A percentile compares a stretch with the other conserved stretches of the same genome.
phyloP scores from a whole-genome alignment of 257 asterid genomes.

The Solanum infundibuliforme region DNA sequence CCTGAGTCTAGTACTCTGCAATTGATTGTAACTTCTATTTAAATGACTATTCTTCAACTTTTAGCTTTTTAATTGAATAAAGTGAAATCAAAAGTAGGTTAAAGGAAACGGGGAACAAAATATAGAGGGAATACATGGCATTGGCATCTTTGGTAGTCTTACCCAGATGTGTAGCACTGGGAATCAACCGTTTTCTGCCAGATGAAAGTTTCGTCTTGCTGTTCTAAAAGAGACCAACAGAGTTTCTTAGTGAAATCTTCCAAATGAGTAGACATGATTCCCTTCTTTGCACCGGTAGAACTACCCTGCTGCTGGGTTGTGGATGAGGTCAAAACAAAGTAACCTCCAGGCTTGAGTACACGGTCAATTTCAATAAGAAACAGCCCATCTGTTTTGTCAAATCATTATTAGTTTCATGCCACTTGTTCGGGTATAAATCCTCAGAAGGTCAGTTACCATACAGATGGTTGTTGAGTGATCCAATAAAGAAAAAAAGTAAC shows the following conservation, averaged over 20 bases:
- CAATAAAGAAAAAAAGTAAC: neutral
- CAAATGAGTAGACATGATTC: conserved; percentile 39
- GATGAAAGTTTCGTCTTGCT: conserved; percentile 72
- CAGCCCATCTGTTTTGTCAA: conserved; percentile 56
- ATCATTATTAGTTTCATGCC: conserved; percentile 13
- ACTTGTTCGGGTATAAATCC: neutral
- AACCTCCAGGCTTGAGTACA: conserved; percentile 93
- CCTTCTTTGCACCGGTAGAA: conserved; percentile 32
- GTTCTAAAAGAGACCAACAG: conserved; percentile 73
- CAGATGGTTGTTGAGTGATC: neutral
- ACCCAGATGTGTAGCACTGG: conserved; percentile 66
- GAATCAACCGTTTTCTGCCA: conserved; percentile 88
- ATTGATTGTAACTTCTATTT: neutral
- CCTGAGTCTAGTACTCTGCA: neutral
- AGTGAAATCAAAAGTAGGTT: neutral
- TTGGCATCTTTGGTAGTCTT: conserved; percentile 12
- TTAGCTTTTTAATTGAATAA: neutral
- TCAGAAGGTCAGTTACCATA: neutral
- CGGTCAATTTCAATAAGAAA: conserved; percentile 89
- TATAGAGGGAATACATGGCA: neutral
- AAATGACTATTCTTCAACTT: neutral
- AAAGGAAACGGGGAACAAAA: neutral
- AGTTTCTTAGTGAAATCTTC: conserved; percentile 55
- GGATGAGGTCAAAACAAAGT: conserved; percentile 78
- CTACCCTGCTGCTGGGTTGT: conserved; percentile 46